These are phyloP conservation scores for Russula vinacea DNA, from an alignment of 768 basidiomycete genomes.

Conservation along the genomic window DNA sequence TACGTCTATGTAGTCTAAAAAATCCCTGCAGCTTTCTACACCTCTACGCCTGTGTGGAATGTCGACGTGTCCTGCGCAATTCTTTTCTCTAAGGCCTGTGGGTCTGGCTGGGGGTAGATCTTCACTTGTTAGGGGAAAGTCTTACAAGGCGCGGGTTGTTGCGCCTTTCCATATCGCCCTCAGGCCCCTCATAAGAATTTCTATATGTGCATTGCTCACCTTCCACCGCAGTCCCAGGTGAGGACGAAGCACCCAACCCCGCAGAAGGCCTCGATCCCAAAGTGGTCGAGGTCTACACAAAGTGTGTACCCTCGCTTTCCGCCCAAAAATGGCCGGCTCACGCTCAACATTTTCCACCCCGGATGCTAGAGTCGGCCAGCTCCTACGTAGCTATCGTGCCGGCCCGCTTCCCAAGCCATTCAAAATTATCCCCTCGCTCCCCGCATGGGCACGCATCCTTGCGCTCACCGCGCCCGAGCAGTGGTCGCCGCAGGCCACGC, in stretches of 20 bases:
- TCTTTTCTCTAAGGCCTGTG: no score
- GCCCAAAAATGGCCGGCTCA: background rate
- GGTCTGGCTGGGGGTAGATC: no score
- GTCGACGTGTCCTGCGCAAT: background rate
- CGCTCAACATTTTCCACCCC: background rate
- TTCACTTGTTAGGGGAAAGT: no score
- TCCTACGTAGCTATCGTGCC: constrained; percentile 86
- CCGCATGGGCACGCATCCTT: constrained; percentile 93
- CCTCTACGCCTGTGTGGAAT: background rate
- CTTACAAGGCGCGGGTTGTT: background rate
- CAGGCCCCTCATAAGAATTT: no score
- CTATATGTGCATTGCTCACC: constrained; percentile 15
- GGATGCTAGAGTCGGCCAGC: constrained; percentile 67
- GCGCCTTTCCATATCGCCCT: background rate
- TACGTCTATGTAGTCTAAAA: constrained; percentile 13
- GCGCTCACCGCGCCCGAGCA: constrained; percentile 88
- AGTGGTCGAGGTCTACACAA: constrained; percentile 89
- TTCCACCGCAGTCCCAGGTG: constrained; percentile 47
- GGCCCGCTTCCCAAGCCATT: constrained; percentile 94
- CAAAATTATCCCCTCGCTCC: constrained; percentile 95
- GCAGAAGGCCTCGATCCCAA: constrained; percentile 87
- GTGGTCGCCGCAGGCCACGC: constrained; percentile 95
- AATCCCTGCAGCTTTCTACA: background rate
- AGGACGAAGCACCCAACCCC: constrained; percentile 57
- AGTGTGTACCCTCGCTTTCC: constrained; percentile 44